Conservation (phyloP, 2,329 filamentous ascomycete species). For the Dactylonectria macrodidyma region DNA sequence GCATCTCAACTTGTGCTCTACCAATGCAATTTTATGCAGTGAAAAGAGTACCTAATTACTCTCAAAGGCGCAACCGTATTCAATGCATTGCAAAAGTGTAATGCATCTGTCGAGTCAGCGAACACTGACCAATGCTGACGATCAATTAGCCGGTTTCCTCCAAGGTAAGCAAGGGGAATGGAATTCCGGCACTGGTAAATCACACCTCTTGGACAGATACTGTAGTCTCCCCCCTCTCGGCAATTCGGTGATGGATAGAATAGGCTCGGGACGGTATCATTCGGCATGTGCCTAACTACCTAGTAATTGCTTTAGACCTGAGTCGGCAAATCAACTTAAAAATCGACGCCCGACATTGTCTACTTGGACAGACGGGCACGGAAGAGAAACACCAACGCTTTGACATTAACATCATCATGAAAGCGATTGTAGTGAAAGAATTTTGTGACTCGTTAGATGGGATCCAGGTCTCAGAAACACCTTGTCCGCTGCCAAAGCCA, state of each 20-base stretch:
- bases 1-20: not conserved
- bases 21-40: not conserved
- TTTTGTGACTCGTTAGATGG: slow-evolving; percentile 46
- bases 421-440: slow-evolving; percentile 47
- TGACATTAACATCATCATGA: slow-evolving; percentile 40
- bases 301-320: not conserved
- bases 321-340: too few species aligned
- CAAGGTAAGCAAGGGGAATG: slow-evolving; percentile 1
- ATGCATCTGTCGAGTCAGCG: not conserved
- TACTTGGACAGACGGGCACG: not conserved
- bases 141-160: not conserved
- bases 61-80: too few species aligned
- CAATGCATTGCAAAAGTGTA: not conserved
- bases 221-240: slow-evolving; percentile 1
- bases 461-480: slow-evolving; percentile 44
- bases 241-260: not conserved
- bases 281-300: not conserved
- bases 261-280: not conserved
- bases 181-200: not conserved
- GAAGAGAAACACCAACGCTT: too few species aligned
- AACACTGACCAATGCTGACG: slow-evolving; percentile 3
- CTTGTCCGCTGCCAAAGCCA: slow-evolving; percentile 32
- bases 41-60: too few species aligned
- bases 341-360: not conserved
- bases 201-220: not conserved